A percentile compares a stretch with the other conserved stretches of the same genome.
Evolutionary conservation across 2,329 filamentous ascomycete genomes (phyloP).

Genomic region (Lachnellula cervina): DNA sequence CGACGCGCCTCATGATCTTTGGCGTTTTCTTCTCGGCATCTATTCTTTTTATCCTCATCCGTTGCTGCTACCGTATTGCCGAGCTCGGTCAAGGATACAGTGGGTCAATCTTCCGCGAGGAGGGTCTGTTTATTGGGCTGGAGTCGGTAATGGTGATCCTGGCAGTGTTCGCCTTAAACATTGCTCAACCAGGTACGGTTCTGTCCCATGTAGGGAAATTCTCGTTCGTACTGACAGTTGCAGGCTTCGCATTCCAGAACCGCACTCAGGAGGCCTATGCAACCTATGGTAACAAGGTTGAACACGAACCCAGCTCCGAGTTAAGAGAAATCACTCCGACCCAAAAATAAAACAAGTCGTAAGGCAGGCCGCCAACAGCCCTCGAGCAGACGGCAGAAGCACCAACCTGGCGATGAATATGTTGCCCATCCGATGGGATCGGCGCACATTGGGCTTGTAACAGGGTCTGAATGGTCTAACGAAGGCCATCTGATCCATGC

Average conservation of each 20-base stretch:
- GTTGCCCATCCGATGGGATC: constrained; percentile 4
- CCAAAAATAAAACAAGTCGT: constrained; percentile 6
- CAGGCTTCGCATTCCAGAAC: constrained; percentile 9
- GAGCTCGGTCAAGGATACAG: constrained; percentile 63
- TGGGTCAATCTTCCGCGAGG: constrained; percentile 58
- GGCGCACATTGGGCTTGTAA: constrained; percentile 5
- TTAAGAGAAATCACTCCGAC: constrained; percentile 2
- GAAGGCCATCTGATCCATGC: not conserved
- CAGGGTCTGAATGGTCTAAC: not conserved
- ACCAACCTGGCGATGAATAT: not conserved
- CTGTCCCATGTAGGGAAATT: constrained; percentile 4
- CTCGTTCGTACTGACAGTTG: constrained; percentile 7
- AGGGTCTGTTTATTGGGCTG: constrained; percentile 49
- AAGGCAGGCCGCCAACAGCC: constrained; percentile 6
- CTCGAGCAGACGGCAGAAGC: not conserved
- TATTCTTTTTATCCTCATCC: constrained; percentile 15
- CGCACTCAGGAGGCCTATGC: not conserved
- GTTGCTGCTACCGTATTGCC: constrained; percentile 37
- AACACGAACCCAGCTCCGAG: not conserved
- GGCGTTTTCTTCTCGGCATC: constrained; percentile 12
- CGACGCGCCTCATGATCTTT: constrained; percentile 17
- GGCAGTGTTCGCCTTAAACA: not conserved
- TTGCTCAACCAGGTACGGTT: constrained; percentile 5
- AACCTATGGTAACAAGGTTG: not conserved
- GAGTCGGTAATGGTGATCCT: not conserved